A percentile compares a stretch with the other conserved stretches of the same genome.
phyloP scores from a whole-genome alignment of 1,139 yeast species.

The Kurtzmaniella quercitrusa region DNA sequence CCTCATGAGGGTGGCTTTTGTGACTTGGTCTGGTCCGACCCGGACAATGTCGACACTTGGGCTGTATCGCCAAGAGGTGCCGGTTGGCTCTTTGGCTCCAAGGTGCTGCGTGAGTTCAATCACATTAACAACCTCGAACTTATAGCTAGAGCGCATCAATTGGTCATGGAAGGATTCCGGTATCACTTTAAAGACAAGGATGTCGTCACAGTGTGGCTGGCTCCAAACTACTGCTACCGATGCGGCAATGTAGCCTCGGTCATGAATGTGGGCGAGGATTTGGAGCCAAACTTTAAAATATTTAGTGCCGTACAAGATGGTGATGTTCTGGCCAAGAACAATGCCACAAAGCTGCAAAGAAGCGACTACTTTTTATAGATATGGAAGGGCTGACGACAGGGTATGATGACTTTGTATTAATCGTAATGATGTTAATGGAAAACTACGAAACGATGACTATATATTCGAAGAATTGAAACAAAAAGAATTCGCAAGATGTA shows the following conservation, averaged over 20 bases:
- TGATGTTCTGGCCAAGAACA: constrained; percentile 54
- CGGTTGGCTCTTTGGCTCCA: constrained; percentile 68
- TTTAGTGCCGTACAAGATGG: constrained; percentile 97
- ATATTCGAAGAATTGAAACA: background rate
- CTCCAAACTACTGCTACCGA: constrained; percentile 95
- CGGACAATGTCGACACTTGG: constrained; percentile 96
- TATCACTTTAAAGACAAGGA: constrained; percentile 93
- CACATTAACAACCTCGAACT: constrained; percentile 82
- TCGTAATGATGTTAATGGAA: constrained; percentile 2
- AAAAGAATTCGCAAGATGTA: background rate
- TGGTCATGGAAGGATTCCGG: constrained; percentile 96
- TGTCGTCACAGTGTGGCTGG: constrained; percentile 97
- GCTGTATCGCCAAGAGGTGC: constrained; percentile 98
- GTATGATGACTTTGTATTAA: background rate
- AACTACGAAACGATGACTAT: background rate
- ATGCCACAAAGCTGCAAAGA: constrained; percentile 66
- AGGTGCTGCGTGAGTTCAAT: constrained; percentile 62
- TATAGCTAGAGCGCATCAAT: constrained; percentile 95
- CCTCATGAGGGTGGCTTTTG: constrained; percentile 99
- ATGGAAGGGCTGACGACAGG: background rate
- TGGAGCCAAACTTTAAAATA: constrained; percentile 86
- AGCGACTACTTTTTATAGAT: constrained; percentile 75
- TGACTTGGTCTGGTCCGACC: constrained; percentile 95
- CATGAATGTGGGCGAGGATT: constrained; percentile 87
- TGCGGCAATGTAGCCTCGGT: constrained; percentile 99